Evolutionary conservation across 768 basidiomycete genomes (phyloP), one percentile per base, ranked within the genome.

Genomic region (Holtermanniella nyarrowii): DNA sequence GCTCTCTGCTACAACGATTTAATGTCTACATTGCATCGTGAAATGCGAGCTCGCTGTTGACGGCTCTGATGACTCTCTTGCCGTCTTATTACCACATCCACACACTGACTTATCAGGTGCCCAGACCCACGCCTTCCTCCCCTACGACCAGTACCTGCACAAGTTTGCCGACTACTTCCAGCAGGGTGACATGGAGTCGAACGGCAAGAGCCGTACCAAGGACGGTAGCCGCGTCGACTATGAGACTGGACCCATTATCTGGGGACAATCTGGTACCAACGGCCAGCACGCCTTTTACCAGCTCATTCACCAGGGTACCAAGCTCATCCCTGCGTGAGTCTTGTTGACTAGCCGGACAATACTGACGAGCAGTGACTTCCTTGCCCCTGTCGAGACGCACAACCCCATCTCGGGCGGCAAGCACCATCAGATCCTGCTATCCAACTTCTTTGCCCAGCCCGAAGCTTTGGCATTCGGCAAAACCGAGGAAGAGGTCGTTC

Each of bases 121-220:
- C 27, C 95, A 99, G 75, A 97, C 95, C 3, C 87, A 93, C 59
- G 88, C 85, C 2, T 78, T 99, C 40, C 78, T 99, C 41, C 95
- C 95, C 0, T 99, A 99, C 68, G 95, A 99, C 74, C 95, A 99
- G 72, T 99, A 99, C 75, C 76, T 99, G 58, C 88, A 96, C 79
- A 95, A 93, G 73, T 99, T 99, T 63, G 93, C 95, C 31, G 95
- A 99, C 73, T 97, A 97, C 77, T 99, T 99, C 86, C 95, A 96
- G 73, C 95, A 97, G 73, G 93, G 91, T 43, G 95, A 99, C 73
- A 99, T 99, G 95, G 95, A 99, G 74, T 95, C 89, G 21, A 96
- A 99, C 72, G 95, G 95, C 52, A 99, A 97, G 77, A 86, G 81
- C 50, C 79, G 96, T 56, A 97, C 95, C 59, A 99, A 97, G 76